Evolutionary conservation across 306 rosid species (phyloP).

Genomic region (Arachis stenosperma): DNA sequence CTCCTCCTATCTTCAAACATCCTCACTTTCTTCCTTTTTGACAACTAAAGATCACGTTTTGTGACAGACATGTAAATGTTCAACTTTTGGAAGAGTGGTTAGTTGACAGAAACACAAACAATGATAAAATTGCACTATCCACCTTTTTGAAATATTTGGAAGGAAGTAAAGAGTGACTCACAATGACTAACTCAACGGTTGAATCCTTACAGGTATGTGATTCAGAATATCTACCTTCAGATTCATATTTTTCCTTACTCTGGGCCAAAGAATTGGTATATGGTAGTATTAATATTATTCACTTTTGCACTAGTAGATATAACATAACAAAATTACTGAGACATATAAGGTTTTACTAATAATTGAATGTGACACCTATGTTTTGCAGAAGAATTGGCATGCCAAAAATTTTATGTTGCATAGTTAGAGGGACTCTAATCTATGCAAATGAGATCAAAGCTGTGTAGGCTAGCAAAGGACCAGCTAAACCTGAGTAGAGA

Average conservation of each 20-base stretch:
- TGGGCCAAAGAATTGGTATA: slow-evolving; percentile 15
- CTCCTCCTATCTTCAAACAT: slow-evolving; percentile 5
- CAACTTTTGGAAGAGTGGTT: slow-evolving; percentile 79
- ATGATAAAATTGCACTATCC: slow-evolving; percentile 59
- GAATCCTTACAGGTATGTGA: slow-evolving; percentile 42
- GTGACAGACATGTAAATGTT: slow-evolving; percentile 71
- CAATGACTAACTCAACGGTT: slow-evolving; percentile 40
- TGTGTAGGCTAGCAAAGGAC: no score
- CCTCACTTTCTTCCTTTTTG: slow-evolving; percentile 16
- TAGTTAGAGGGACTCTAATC: background rate
- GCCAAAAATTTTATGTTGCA: background rate
- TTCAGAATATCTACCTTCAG: slow-evolving; percentile 18
- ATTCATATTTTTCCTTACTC: slow-evolving; percentile 8
- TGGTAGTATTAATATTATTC: background rate
- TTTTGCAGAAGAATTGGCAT: slow-evolving; percentile 33
- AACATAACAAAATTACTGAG: no score
- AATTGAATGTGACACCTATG: background rate
- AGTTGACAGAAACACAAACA: slow-evolving; percentile 61
- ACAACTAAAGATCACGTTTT: slow-evolving; percentile 33
- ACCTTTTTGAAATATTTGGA: slow-evolving; percentile 59
- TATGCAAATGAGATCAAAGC: background rate
- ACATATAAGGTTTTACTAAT: background rate
- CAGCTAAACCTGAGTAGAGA: no score
- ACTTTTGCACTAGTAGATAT: no score
- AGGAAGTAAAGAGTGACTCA: slow-evolving; percentile 46